Base-by-base conservation (phyloP, 179 eudicot genomes). In the Silene noctiflora region DNA sequence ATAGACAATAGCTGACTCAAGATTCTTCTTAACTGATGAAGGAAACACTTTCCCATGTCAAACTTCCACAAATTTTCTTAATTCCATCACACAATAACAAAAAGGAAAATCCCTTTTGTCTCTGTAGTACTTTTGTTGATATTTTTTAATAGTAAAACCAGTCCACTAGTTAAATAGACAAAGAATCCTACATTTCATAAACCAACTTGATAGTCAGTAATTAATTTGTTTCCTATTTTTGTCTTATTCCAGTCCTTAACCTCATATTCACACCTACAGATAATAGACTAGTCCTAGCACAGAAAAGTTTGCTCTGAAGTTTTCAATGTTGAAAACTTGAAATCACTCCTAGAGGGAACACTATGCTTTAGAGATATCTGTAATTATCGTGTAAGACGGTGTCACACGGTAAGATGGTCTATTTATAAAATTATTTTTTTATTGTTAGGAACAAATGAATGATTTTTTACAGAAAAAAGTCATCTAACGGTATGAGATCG, bases 11-110 rank as follows among this genome's bases (percentile, higher is more conserved):
- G 80, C 82, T 79, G 85, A 82, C 85, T 79, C 80, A 76, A 79
- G 85, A 82, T 82, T 82, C 85, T 82, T 82, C 85, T 29, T 66
- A 39, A 67, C 73, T 72, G 73, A 61, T 67, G 77, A 75, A 20
- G 53, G 75, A 76, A 79, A 59, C 85, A 82, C n/a, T 82, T 82
- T 69, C 82, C 80, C 80, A 82, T 76, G 85, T 82, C 82, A 76
- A 79, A 79, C 82, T 79, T 76, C 80, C 75, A 76, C 63, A 79
- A 21, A 22, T 79, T 82, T 79, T 79, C 71, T 70, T 66, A 55
- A 65, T 70, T 51, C 77, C 78, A 77, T 51, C 77, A 31, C 16
- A 51, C 16, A 51, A 29, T 24, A 60, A 51, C 2, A 48, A 48
- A 46, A 46, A 46, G 14, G 11, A 46, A 71, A 56, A 56, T 16